Conservation (phyloP, 1,284 basidiomycete species). For the Cryptococcus sp. region DNA sequence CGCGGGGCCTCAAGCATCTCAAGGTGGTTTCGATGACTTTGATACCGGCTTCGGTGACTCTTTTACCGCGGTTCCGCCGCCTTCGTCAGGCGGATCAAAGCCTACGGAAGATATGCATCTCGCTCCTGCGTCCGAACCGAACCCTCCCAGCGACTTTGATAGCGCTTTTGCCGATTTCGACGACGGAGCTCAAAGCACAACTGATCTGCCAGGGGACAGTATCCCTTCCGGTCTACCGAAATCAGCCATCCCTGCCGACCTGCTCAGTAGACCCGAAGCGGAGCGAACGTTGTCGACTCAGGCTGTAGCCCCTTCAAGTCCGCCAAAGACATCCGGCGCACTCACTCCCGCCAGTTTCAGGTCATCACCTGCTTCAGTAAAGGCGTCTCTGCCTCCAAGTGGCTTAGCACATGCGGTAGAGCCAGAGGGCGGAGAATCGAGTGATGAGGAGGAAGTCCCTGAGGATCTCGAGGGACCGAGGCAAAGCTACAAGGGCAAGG, state of each 20-base stretch:
- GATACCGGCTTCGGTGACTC: constrained; percentile 45
- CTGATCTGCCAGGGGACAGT: too few relatives aligned
- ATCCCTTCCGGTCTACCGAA: constrained; percentile 53
- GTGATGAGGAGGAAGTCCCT: constrained; percentile 52
- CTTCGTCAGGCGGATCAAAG: constrained; percentile 21
- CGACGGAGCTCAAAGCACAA: constrained; percentile 4
- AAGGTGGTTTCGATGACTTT: constrained; percentile 23
- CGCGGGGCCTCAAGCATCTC: neutral
- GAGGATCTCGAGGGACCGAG: constrained; percentile 51
- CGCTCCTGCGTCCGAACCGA: constrained; percentile 34
- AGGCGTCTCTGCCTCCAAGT: constrained; percentile 7
- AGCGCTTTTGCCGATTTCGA: neutral
- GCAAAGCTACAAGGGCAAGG: constrained; percentile 8
- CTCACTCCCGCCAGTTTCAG: constrained; percentile 7
- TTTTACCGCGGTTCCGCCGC: constrained; percentile 22
- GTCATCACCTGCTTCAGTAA: constrained; percentile 12
- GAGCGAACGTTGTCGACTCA: constrained; percentile 43
- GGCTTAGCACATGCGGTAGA: constrained; percentile 12
- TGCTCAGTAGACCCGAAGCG: constrained; percentile 26
- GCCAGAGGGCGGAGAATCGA: constrained; percentile 26
- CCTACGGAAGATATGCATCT: constrained; percentile 50
- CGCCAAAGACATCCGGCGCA: constrained; percentile 25
- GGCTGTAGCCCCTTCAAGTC: constrained; percentile 35
- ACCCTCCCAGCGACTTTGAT: neutral
- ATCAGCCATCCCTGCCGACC: constrained; percentile 28